Base-by-base conservation (phyloP, 192 early-diverging fungal species). In the Entophlyctis luteolus region DNA sequence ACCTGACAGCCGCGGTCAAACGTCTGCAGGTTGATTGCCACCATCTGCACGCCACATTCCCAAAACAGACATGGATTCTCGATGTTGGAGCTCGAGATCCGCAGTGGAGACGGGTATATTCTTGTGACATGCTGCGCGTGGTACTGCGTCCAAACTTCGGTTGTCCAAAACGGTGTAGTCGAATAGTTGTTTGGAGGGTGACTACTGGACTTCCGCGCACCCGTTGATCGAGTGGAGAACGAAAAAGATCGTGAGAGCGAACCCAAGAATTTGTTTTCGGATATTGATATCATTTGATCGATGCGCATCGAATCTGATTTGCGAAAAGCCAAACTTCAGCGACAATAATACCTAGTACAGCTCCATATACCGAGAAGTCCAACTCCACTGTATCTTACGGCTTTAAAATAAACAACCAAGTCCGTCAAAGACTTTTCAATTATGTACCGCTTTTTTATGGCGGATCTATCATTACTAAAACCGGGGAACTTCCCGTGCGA, bases 11-110 rank as follows among this genome's bases (percentile, higher is more conserved):
- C 82, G 49, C 79, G 75, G 70, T 93, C 93, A 65, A 81, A 78
- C 5, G 83, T 93, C 62, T 96, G 94, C 57, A 85, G 92, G 75
- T 96, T 96, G 62, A 96, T 70, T 1, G 94, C 93, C 1, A 93
- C 93, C 79, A 96, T 78, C 74, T 95, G 93, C 33, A 78, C 83
- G 2, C 94, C 94, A 10, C 70, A 75, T 12, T 74, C 77, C 94
- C 94, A 96, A 68, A 91, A 87, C 6, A 80, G 75, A 27, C 89
- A 78, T 1, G 94, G 94, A 32, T 60, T 60, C 62, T 94, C 89
- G 66, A 84, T 92, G 75, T 96, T 96, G 45, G 87, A 82, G 16
- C 89, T 91, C 35, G 72, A 87, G 53, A 96, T 75, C n/a, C 92
- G 86, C 58, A 88, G 81, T 6, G 84, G 84, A 6, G 82, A 78